phyloP scores from a whole-genome alignment of 495 filamentous ascomycete species.

The Penicillium riverlandense region DNA sequence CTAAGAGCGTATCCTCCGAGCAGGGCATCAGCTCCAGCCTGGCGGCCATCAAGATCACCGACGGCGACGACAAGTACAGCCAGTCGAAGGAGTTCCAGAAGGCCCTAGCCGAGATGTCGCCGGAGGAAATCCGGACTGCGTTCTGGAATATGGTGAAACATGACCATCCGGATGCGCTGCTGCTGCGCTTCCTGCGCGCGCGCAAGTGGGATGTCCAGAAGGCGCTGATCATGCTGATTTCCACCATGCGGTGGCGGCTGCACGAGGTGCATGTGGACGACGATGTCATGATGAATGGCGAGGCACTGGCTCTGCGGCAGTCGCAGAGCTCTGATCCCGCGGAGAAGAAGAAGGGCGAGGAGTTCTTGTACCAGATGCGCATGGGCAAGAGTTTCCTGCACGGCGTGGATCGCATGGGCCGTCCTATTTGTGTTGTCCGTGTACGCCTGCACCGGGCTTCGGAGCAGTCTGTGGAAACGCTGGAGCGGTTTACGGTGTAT shows the following conservation, averaged over 20 bases:
- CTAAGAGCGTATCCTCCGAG: slow-evolving; percentile 19
- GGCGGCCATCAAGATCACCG: slow-evolving; percentile 32
- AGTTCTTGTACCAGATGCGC: slow-evolving; percentile 71
- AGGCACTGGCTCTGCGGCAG: slow-evolving; percentile 51
- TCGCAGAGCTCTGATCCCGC: slow-evolving; percentile 40
- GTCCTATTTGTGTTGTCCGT: slow-evolving; percentile 83
- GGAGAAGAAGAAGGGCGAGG: slow-evolving; percentile 55
- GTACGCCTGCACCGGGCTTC: slow-evolving; percentile 72
- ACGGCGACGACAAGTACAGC: slow-evolving; percentile 86
- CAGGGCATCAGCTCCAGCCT: slow-evolving; percentile 25
- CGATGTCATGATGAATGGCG: slow-evolving; percentile 67
- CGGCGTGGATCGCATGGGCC: slow-evolving; percentile 73
- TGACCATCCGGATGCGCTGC: slow-evolving; percentile 82
- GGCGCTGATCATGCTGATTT: slow-evolving; percentile 80
- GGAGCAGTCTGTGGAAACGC: slow-evolving; percentile 70
- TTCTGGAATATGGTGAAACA: slow-evolving; percentile 97
- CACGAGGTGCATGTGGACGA: slow-evolving; percentile 72
- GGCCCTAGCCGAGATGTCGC: slow-evolving; percentile 64
- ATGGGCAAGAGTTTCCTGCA: slow-evolving; percentile 90
- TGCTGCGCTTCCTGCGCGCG: slow-evolving; percentile 77
- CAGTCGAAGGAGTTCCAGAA: slow-evolving; percentile 81
- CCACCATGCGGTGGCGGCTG: slow-evolving; percentile 77
- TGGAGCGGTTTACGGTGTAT: slow-evolving; percentile 90
- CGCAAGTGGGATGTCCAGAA: slow-evolving; percentile 88
- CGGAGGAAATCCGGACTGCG: slow-evolving; percentile 69